A percentile compares a stretch with the other conserved stretches of the same genome.
These are phyloP conservation scores for Penicillium sp. DNA, from an alignment of 2,329 filamentous ascomycete genomes.

Conservation along the genomic window DNA sequence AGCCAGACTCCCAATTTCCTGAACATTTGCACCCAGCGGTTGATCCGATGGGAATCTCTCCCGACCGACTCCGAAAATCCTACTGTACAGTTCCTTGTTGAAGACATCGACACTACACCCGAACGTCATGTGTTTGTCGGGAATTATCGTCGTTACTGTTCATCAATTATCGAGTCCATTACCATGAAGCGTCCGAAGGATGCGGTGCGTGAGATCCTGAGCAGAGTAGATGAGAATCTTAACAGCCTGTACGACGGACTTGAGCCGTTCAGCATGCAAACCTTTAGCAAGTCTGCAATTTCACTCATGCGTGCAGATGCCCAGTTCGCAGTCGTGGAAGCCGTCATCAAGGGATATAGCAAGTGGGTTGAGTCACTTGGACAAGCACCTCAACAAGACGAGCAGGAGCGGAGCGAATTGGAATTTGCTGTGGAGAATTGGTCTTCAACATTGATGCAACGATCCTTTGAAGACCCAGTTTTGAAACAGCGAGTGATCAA, in stretches of 20 bases:
- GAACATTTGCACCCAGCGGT: slow-evolving; percentile 73
- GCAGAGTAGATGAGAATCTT: slow-evolving; percentile 68
- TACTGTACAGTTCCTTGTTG: slow-evolving; percentile 74
- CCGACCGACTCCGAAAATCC: slow-evolving; percentile 77
- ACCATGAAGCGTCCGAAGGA: slow-evolving; percentile 77
- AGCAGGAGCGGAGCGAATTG: slow-evolving; percentile 37
- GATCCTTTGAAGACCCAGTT: slow-evolving; percentile 62
- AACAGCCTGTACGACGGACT: slow-evolving; percentile 69
- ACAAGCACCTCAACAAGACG: slow-evolving; percentile 49
- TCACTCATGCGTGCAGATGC: slow-evolving; percentile 69
- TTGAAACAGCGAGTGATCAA: slow-evolving; percentile 78
- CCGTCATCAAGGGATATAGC: slow-evolving; percentile 79
- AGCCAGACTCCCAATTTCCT: slow-evolving; percentile 68
- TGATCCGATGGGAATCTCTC: slow-evolving; percentile 82
- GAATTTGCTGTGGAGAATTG: slow-evolving; percentile 40
- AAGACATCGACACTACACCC: slow-evolving; percentile 91
- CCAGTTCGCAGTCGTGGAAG: slow-evolving; percentile 83
- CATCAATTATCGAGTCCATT: slow-evolving; percentile 79
- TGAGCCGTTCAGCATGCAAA: slow-evolving; percentile 53
- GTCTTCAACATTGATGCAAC: slow-evolving; percentile 40
- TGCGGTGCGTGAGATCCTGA: slow-evolving; percentile 81
- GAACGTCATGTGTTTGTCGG: slow-evolving; percentile 93
- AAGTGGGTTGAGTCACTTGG: slow-evolving; percentile 65
- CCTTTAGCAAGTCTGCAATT: slow-evolving; percentile 40
- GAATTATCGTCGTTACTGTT: slow-evolving; percentile 89